Base-by-base conservation (phyloP, 148 eudicot species). In the Rhododendron ferrugineum region DNA sequence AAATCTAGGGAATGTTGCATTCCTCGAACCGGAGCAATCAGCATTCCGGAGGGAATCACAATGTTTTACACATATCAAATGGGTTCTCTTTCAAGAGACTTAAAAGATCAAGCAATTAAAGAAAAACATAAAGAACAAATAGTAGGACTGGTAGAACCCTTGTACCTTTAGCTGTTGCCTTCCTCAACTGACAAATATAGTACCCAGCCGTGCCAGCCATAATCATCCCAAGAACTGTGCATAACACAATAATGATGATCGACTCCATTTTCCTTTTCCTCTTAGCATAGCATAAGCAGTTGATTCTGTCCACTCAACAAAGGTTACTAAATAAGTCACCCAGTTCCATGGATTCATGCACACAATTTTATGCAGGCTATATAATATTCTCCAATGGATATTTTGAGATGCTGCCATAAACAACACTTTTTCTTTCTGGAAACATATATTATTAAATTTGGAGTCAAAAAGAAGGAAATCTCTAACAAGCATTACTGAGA, bases 111-210 rank as follows among this genome's bases (percentile, higher is more conserved):
- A 46, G 23, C 47, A 68, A 52, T n/a, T 8, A 9, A 49, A 70
- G 16, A 28, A 30, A 70, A 30, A 13, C 36, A 30, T 13, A 3
- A 80, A 32, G 4, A 26, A 47, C 3, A 6, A 16, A 74, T 10
- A 44, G 74, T 49, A 81, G 58, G 13, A 52, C 74, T 30, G 20
- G 20, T 26, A 37, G 36, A 82, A 80, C 44, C 42, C 18, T 47
- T 64, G 52, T 77, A 86, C 88, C 88, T 86, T 83, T 82, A 42
- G 49, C 83, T 46, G 4, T 30, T 62, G 82, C 88, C 81, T 86
- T 86, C 36, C 77, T 82, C 58, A 66, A 83, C 47, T 50, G 88
- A 62, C 85, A 86, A 50, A 86, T 83, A 49, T 62, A 76, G 58
- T 49, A 86, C 34, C 85, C 88, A 36, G 64, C 30, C 52, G 23